These are phyloP conservation scores for Zasmidium citrigriseum DNA, from an alignment of 2,329 filamentous ascomycete species.

Conservation along the genomic window DNA sequence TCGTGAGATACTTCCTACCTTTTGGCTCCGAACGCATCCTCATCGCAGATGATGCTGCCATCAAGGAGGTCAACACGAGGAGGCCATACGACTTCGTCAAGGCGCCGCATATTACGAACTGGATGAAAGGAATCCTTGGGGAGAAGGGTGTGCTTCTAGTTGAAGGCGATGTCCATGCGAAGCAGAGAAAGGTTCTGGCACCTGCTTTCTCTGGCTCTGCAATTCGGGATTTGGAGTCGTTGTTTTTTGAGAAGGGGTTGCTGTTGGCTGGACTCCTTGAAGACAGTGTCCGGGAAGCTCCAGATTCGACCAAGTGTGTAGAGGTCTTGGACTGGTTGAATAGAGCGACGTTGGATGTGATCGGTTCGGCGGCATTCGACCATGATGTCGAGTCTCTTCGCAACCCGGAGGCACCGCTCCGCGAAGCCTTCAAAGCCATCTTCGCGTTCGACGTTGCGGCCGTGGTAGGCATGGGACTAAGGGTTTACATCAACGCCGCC, in stretches of 20 bases:
- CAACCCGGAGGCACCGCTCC: not conserved
- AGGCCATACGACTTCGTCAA: not conserved
- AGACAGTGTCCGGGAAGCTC: not conserved
- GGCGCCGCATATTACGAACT: not conserved
- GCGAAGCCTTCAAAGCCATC: not conserved
- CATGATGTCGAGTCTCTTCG: not conserved
- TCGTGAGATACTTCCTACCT: constrained; percentile 1
- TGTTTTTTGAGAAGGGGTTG: not conserved
- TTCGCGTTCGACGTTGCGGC: not conserved
- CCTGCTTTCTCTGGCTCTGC: not conserved
- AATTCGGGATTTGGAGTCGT: not conserved
- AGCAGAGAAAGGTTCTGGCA: not conserved
- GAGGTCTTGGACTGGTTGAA: constrained; percentile 1
- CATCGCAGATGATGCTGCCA: not conserved
- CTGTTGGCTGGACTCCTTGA: not conserved
- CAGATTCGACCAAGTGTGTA: not conserved
- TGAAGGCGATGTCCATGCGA: not conserved
- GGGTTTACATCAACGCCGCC: not conserved
- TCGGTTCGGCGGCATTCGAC: not conserved
- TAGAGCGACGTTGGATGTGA: constrained; percentile 2
- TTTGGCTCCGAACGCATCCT: not conserved
- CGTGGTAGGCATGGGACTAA: not conserved
- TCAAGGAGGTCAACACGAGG: not conserved
- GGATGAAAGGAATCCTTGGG: constrained; percentile 1
- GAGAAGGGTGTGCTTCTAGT: constrained; percentile 1